Percentiles rank a stretch among this genome's conserved stretches.
Evolutionary conservation across 2,329 filamentous ascomycete genomes (phyloP).

Genomic region (Stenocarpella maydis): DNA sequence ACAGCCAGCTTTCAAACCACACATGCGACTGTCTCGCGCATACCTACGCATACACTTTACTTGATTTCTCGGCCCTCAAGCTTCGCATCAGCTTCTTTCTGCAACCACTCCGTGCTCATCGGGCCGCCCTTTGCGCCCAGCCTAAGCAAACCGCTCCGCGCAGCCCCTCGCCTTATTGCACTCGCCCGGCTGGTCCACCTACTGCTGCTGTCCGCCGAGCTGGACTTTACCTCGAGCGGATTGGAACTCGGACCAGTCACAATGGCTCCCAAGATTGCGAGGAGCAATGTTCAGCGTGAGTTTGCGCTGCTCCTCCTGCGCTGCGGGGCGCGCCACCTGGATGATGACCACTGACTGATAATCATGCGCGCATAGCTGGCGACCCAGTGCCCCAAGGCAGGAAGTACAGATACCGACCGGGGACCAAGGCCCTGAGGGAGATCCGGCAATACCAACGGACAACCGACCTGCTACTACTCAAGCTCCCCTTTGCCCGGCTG

Average conservation of each 20-base stretch:
- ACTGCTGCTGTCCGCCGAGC: neutral
- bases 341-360: conserved; percentile 39
- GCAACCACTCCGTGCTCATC: neutral
- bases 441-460: conserved; percentile 90
- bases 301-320: conserved; percentile 4
- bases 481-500: conserved; percentile 81
- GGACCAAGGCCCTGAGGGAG: conserved; percentile 88
- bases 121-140: conserved; percentile 28
- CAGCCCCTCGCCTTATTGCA: conserved; percentile 7
- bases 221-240: neutral
- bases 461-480: conserved; percentile 84
- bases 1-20: neutral
- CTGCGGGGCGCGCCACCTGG: neutral
- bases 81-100: neutral
- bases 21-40: neutral
- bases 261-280: conserved; percentile 38
- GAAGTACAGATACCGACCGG: conserved; percentile 74
- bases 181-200: neutral
- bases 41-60: neutral
- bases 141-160: conserved; percentile 26
- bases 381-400: conserved; percentile 72
- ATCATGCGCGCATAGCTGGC: conserved; percentile 62
- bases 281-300: conserved; percentile 54
- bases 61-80: neutral
- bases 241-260: neutral